Conservation (phyloP, 495 filamentous ascomycete species). For the Penicillium crystallinum region DNA sequence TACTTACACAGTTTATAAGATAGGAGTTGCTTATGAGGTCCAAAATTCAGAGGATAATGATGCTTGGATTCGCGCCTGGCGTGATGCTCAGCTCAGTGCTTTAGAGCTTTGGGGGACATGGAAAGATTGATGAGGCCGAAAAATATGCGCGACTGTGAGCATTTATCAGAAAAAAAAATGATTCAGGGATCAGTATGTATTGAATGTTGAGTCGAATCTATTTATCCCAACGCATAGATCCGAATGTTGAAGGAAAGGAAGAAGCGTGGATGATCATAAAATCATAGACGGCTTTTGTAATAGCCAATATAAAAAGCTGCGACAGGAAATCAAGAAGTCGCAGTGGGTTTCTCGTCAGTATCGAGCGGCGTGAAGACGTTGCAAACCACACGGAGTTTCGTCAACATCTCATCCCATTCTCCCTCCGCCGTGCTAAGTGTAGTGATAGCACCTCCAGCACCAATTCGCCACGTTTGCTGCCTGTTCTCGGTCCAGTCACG, state of each 20-base stretch:
- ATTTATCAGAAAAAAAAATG: no score
- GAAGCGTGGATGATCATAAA: constrained; percentile 9
- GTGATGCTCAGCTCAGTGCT: no score
- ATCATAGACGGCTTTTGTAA: not conserved
- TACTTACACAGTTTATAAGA: not conserved
- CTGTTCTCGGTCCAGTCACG: constrained; percentile 44
- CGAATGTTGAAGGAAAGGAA: constrained; percentile 31
- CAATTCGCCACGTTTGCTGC: constrained; percentile 68
- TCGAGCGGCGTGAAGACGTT: constrained; percentile 38
- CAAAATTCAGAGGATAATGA: no score
- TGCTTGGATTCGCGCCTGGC: no score
- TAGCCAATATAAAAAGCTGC: not conserved
- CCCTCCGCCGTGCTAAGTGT: constrained; percentile 67
- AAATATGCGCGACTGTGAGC: no score
- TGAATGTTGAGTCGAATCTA: constrained; percentile 33
- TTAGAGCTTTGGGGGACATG: no score
- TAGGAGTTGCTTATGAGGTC: not conserved
- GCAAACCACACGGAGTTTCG: constrained; percentile 67
- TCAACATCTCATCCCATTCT: constrained; percentile 89
- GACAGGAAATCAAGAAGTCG: not conserved
- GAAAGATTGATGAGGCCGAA: no score
- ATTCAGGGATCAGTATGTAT: no score
- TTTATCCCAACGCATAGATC: constrained; percentile 11
- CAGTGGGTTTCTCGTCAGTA: not conserved
- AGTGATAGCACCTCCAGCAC: constrained; percentile 86